phyloP scores from a whole-genome alignment of 73 alveolate genomes.

The Paramecium sonneborni region DNA sequence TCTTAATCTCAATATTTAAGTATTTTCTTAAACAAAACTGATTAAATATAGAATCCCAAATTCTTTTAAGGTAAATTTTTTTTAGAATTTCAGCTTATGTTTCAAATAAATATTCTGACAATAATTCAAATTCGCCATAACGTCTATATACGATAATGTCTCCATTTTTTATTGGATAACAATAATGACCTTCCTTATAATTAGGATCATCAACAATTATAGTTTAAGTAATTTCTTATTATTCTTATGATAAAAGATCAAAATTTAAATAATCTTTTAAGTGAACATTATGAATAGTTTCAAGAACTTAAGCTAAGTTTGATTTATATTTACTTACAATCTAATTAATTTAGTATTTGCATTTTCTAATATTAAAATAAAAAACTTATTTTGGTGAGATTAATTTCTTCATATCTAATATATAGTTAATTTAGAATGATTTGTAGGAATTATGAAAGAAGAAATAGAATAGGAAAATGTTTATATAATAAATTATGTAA shows the following conservation, averaged over 20 bases:
- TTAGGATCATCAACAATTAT: background rate
- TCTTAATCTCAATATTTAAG: background rate
- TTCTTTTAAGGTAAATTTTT: background rate
- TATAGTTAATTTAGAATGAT: no score
- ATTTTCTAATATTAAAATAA: no score
- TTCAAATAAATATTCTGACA: constrained; percentile 4
- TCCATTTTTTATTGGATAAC: background rate
- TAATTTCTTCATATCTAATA: no score
- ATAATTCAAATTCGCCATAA: background rate
- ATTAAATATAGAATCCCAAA: background rate
- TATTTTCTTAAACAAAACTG: background rate
- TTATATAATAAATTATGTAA: background rate
- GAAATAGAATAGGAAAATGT: no score
- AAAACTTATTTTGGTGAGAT: no score
- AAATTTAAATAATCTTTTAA: no score
- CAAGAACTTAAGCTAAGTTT: no score
- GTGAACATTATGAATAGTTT: no score
- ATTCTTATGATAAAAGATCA: background rate
- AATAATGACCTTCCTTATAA: background rate
- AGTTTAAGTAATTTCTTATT: background rate
- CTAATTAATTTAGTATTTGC: no score
- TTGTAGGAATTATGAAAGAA: no score
- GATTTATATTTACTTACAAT: no score
- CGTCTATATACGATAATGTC: background rate
- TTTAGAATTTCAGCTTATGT: background rate